A percentile compares a stretch with the other conserved stretches of the same genome.
These are phyloP conservation scores for Rossbeevera mucosa DNA, from an alignment of 768 basidiomycete species.

Conservation along the genomic window DNA sequence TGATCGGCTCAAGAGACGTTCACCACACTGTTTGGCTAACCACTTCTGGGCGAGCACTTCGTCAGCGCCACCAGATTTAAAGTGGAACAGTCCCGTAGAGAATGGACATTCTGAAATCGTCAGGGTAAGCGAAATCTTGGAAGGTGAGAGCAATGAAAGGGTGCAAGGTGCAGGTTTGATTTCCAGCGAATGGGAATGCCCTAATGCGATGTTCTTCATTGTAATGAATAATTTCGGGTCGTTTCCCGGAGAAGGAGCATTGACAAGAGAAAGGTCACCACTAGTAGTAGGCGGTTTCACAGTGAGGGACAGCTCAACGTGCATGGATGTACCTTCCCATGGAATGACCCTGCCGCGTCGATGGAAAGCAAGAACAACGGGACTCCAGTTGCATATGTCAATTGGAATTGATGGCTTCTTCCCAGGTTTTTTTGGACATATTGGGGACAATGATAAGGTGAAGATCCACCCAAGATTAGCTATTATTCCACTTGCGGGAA, in stretches of 20 bases:
- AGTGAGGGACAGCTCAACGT: slow-evolving; percentile 8
- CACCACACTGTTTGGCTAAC: slow-evolving; percentile 4
- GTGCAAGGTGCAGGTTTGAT: background rate
- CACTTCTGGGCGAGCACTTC: background rate
- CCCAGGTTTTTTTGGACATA: too few relatives aligned
- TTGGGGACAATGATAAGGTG: slow-evolving; percentile 3
- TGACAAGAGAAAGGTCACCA: background rate
- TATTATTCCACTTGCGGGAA: background rate
- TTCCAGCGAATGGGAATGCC: background rate
- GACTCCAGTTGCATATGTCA: slow-evolving; percentile 1
- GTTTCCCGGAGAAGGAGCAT: background rate
- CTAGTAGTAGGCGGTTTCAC: background rate
- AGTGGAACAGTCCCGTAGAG: slow-evolving; percentile 12
- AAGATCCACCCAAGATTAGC: slow-evolving; percentile 19
- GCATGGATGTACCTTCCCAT: slow-evolving; percentile 17
- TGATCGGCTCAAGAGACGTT: slow-evolving; percentile 8
- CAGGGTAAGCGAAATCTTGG: slow-evolving; percentile 10
- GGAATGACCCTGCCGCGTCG: background rate
- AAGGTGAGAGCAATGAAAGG: background rate
- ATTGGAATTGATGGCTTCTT: background rate
- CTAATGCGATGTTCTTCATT: slow-evolving; percentile 1
- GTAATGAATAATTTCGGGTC: background rate
- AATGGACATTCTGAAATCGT: slow-evolving; percentile 16
- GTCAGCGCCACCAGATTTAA: background rate
- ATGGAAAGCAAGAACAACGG: slow-evolving; percentile 10